Conservation (phyloP, 2,329 filamentous ascomycete species). For the Fusarium sororula region DNA sequence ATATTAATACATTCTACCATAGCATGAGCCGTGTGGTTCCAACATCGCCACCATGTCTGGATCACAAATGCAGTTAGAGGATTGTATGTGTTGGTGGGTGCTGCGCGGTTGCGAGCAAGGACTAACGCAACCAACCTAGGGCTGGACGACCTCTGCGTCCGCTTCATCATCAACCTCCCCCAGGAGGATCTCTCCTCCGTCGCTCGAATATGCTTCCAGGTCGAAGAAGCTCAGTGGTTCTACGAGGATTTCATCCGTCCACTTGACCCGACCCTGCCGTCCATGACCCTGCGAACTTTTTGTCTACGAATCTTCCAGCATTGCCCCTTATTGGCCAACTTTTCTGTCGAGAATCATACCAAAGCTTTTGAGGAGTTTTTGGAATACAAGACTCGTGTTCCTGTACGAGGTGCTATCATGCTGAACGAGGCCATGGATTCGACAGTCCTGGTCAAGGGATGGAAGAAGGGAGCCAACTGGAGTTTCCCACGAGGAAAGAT, state of each 20-base stretch:
- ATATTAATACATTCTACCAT: conserved; percentile 12
- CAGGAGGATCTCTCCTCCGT: conserved; percentile 89
- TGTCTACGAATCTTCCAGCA: conserved; percentile 92
- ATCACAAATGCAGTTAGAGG: conserved; percentile 86
- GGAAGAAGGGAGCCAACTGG: conserved; percentile 97
- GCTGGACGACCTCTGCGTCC: conserved; percentile 97
- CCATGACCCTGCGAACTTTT: conserved; percentile 85
- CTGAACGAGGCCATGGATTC: conserved; percentile 95
- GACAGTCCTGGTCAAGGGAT: conserved; percentile 92
- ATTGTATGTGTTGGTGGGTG: conserved; percentile 68
- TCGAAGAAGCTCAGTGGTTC: conserved; percentile 99
- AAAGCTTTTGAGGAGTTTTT: conserved; percentile 92
- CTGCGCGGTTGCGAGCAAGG: conserved; percentile 7
- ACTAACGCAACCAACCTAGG: conserved; percentile 59
- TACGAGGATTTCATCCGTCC: conserved; percentile 99
- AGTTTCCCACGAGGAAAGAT: conserved; percentile 98
- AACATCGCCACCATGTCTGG: conserved; percentile 76
- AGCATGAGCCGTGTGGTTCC: conserved; percentile 47
- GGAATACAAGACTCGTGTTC: conserved; percentile 92
- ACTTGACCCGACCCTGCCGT: conserved; percentile 83
- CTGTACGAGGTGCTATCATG: conserved; percentile 92
- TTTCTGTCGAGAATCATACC: conserved; percentile 79
- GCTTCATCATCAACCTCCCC: conserved; percentile 97
- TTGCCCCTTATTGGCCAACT: conserved; percentile 86
- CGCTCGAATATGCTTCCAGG: conserved; percentile 96